Base-by-base conservation (phyloP, 176 grass and related monocot genomes). In the Raddia distichophylla region DNA sequence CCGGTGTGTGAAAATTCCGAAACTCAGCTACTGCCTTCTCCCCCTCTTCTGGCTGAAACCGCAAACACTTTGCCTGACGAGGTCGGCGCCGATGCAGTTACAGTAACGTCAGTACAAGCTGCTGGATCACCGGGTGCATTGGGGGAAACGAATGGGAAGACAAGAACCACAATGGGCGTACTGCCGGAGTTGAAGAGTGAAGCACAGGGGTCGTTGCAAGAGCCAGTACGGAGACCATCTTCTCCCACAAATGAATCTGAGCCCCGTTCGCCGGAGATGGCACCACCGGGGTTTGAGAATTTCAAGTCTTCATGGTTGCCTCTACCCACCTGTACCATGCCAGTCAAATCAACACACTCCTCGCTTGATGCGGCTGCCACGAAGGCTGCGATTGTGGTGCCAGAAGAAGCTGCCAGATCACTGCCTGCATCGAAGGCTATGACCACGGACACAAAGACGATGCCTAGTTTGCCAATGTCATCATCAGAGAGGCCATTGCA, bases 281-380 rank as follows among this genome's bases (percentile, higher is more conserved):
- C 71, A 35, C 82, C 87, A 69, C 82, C 87, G 2, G 87, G 87
- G 0, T 89, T 80, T 57, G 64, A 85, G 71, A 60, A 75, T 37
- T 84, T 51, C 62, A 80, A 80, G 32, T 86, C 79, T 44, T 56
- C 77, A 63, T 83, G 75, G 84, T 40, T 68, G 75, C 55, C 74
- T 73, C 9, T 64, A 35, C 10, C 62, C 44, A 18, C 69, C 69
- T 34, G 22, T 46, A 69, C 63, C 59, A 65, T 6, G 65, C 65
- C 37, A 37, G 55, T 19, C 4, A 33, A 69, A 80, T 84, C 62
- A 43, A 62, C 70, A 22, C 16, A 55, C 35, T 69, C 49, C 79
- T 52, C 62, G 81, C 53, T 66, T 75, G 56, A 75, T 48, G 33
- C 13, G 37, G 20, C 76, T 45, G 70, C 34, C 6, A 19, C 57